phyloP scores from a whole-genome alignment of 129 eudicot genomes.

The Calendula officinalis region DNA sequence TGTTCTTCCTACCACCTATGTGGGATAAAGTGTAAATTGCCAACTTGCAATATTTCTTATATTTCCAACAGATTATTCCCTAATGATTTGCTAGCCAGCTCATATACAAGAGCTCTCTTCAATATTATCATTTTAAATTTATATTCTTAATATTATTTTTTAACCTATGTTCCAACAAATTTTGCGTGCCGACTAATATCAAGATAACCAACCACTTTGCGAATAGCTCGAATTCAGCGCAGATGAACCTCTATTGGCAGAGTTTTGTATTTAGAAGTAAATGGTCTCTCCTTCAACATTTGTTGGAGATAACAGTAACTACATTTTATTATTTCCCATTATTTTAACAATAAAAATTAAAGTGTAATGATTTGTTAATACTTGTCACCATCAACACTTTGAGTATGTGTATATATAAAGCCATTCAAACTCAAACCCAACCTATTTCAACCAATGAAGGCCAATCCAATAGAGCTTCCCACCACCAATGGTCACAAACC shows the following conservation, averaged over 20 bases:
- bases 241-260: too few relatives aligned
- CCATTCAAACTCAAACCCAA: conserved; percentile 24
- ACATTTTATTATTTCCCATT: too few relatives aligned
- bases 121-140: not conserved
- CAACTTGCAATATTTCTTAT: too few relatives aligned
- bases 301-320: too few relatives aligned
- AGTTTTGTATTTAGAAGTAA: not conserved
- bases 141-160: too few relatives aligned
- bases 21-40: too few relatives aligned
- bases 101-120: conserved; percentile 26
- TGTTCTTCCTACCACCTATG: too few relatives aligned
- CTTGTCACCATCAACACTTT: conserved; percentile 43
- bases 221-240: too few relatives aligned
- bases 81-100: conserved; percentile 42
- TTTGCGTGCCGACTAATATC: too few relatives aligned
- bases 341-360: conserved; percentile 1
- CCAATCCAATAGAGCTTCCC: conserved; percentile 43
- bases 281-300: too few relatives aligned
- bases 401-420: conserved; percentile 26
- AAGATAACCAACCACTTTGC: too few relatives aligned
- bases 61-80: conserved; percentile 32
- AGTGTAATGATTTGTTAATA: conserved; percentile 30
- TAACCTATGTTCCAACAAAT: too few relatives aligned
- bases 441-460: conserved; percentile 44
- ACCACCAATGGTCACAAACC: conserved; percentile 32